Evolutionary conservation across 345 rosid species (phyloP).

Genomic region (Cardiospermum halicacabum): DNA sequence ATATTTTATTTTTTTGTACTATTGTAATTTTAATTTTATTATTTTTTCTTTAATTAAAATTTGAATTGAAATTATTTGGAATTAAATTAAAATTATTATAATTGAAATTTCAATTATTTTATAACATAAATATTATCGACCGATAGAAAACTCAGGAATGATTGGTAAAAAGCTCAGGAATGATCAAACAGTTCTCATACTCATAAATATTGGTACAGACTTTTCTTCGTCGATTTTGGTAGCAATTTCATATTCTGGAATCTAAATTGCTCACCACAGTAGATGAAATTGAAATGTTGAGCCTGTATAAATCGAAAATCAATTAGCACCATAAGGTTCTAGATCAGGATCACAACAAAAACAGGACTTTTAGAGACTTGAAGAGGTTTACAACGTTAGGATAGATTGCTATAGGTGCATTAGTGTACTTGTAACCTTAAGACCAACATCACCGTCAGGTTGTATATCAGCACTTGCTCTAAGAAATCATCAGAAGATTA

Average conservation of each 20-base stretch:
- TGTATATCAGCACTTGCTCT: constrained; percentile 64
- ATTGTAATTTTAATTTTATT: too few relatives aligned
- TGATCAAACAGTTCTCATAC: too few relatives aligned
- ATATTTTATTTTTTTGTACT: too few relatives aligned
- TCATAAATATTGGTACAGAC: too few relatives aligned
- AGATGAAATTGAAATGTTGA: constrained; percentile 46
- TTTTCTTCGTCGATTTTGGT: too few relatives aligned
- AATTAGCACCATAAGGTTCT: background rate
- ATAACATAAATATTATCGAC: too few relatives aligned
- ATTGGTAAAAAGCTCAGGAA: too few relatives aligned
- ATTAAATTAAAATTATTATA: too few relatives aligned
- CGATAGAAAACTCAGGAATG: too few relatives aligned
- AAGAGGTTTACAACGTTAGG: constrained; percentile 45
- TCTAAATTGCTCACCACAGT: constrained; percentile 42
- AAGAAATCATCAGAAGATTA: constrained; percentile 68
- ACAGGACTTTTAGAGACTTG: background rate
- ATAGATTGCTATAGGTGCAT: constrained; percentile 29
- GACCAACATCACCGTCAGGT: constrained; percentile 38
- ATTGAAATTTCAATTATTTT: too few relatives aligned
- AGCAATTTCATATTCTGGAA: constrained; percentile 37
- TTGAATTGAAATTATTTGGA: too few relatives aligned
- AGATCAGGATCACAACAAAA: background rate
- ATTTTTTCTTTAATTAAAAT: too few relatives aligned
- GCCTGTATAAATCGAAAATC: constrained; percentile 26
- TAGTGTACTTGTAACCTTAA: constrained; percentile 60